Conservation (phyloP, 495 filamentous ascomycete species). For the Penicillium parvum region DNA sequence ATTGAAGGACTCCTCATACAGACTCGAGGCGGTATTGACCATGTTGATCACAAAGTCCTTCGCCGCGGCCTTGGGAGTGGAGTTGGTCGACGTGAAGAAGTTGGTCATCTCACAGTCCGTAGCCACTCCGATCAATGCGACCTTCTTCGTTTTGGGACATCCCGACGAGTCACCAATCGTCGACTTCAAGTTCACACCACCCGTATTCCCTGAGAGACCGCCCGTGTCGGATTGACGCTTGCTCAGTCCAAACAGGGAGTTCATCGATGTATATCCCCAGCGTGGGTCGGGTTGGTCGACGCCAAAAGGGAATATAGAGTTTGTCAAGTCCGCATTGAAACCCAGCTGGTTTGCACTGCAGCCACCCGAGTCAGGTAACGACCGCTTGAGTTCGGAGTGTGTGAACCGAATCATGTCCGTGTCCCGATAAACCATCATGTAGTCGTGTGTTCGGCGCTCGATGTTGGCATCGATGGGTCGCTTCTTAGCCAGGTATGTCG, state of each 20-base stretch:
- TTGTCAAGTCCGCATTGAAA: conserved; percentile 64
- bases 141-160: conserved; percentile 81
- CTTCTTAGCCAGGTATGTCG: conserved; percentile 69
- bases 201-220: conserved; percentile 64
- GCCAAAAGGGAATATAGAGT: conserved; percentile 55
- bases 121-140: conserved; percentile 87
- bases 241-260: conserved; percentile 51
- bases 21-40: conserved; percentile 79
- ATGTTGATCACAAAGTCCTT: conserved; percentile 71
- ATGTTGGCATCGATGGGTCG: conserved; percentile 69
- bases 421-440: conserved; percentile 88
- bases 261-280: conserved; percentile 53
- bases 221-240: conserved; percentile 52
- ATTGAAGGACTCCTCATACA: conserved; percentile 90
- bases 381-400: conserved; percentile 53
- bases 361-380: conserved; percentile 28
- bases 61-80: conserved; percentile 45
- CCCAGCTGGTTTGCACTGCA: conserved; percentile 64
- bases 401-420: conserved; percentile 64
- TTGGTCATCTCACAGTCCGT: conserved; percentile 85
- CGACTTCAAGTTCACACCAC: conserved; percentile 72
- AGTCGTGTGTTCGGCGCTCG: conserved; percentile 58
- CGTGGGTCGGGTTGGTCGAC: conserved; percentile 34
- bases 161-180: conserved; percentile 80
- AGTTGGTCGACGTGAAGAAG: conserved; percentile 51